Evolutionary conservation across 2,329 filamentous ascomycete genomes (phyloP).

Genomic region (Cladosporium sphaerospermum): DNA sequence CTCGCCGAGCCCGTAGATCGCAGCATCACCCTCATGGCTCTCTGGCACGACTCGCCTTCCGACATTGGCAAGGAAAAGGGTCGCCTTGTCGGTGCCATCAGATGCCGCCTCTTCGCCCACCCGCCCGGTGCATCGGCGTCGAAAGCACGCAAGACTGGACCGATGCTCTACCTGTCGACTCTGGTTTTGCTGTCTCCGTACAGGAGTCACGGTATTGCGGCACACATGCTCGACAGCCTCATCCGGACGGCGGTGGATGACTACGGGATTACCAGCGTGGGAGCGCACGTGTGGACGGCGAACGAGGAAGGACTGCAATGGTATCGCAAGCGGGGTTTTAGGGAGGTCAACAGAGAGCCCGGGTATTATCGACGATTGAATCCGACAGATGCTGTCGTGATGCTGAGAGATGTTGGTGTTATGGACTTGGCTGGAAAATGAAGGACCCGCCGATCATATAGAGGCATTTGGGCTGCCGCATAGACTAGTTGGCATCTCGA

Average conservation of each 20-base stretch:
- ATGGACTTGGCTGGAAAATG: conserved; percentile 15
- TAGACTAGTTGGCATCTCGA: too few relatives aligned
- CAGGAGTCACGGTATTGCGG: conserved; percentile 51
- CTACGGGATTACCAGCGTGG: conserved; percentile 48
- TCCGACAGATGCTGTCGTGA: conserved; percentile 49
- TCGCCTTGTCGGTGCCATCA: conserved; percentile 41
- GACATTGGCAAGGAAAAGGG: conserved; percentile 21
- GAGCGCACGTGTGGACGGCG: conserved; percentile 59
- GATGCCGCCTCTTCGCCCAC: conserved; percentile 39
- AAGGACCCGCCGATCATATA: not conserved
- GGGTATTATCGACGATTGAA: conserved; percentile 55
- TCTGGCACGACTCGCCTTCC: conserved; percentile 47
- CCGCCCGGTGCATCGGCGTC: conserved; percentile 5
- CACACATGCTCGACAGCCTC: conserved; percentile 44
- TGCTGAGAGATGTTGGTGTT: conserved; percentile 38
- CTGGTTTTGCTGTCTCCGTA: conserved; percentile 55
- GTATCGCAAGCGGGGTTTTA: conserved; percentile 55
- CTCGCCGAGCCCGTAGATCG: conserved; percentile 48
- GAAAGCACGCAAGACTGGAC: conserved; percentile 15
- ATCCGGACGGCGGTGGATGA: conserved; percentile 34
- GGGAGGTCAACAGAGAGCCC: conserved; percentile 45
- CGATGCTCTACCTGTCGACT: conserved; percentile 55
- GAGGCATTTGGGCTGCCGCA: too few relatives aligned
- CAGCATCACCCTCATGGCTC: conserved; percentile 52
- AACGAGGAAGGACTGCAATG: conserved; percentile 55